A percentile compares a stretch with the other conserved stretches of the same genome.
Evolutionary conservation across 2,329 filamentous ascomycete genomes (phyloP).

Genomic region (Fusarium guadeloupense): DNA sequence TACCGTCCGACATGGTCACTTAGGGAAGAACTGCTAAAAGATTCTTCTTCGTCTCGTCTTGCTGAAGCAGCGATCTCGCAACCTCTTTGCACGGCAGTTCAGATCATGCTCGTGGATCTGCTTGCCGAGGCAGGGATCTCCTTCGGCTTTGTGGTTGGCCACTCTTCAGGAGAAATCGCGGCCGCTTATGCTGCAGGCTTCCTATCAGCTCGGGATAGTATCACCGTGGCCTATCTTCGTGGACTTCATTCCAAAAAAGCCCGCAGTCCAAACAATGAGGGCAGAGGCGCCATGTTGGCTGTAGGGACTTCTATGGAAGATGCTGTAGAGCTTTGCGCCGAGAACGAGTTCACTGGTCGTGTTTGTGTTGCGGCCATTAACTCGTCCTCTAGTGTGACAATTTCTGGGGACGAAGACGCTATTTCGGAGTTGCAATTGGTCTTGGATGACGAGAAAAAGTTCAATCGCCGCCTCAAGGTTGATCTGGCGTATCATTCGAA

Average conservation of each 20-base stretch:
- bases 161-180: slow-evolving; percentile 57
- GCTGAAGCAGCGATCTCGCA: slow-evolving; percentile 45
- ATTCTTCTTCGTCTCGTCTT: slow-evolving; percentile 21
- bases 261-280: neutral
- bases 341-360: neutral
- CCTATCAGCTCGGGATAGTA: slow-evolving; percentile 47
- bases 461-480: neutral
- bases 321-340: neutral
- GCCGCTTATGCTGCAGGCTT: slow-evolving; percentile 54
- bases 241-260: slow-evolving; percentile 3
- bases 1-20: neutral
- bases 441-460: neutral
- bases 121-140: slow-evolving; percentile 46
- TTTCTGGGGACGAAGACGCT: neutral
- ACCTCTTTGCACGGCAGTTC: slow-evolving; percentile 54
- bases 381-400: neutral
- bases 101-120: slow-evolving; percentile 54
- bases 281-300: neutral
- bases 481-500: neutral
- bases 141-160: slow-evolving; percentile 51
- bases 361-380: neutral
- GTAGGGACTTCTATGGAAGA: neutral
- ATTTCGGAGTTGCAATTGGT: neutral
- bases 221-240: slow-evolving; percentile 37
- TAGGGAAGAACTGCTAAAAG: neutral